These are phyloP conservation scores for Tolypocladium endophyticum DNA, from an alignment of 2,329 filamentous ascomycete genomes.

Conservation along the genomic window DNA sequence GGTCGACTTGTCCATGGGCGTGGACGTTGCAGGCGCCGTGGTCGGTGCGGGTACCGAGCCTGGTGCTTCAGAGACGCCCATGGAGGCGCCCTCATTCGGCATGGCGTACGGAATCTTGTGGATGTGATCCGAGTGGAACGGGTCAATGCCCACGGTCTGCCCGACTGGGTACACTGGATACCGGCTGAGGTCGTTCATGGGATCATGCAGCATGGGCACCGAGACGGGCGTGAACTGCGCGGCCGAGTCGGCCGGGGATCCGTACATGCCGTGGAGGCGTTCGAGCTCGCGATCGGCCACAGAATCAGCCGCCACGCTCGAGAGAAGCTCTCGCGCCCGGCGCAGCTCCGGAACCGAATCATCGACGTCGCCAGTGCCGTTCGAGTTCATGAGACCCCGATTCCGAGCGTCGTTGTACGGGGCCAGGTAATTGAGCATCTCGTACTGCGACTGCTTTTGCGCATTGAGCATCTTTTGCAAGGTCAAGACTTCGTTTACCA, in stretches of 20 bases:
- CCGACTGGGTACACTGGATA: slow-evolving; percentile 84
- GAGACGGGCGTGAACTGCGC: slow-evolving; percentile 27
- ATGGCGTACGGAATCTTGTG: slow-evolving; percentile 83
- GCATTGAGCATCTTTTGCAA: slow-evolving; percentile 50
- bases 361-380: slow-evolving; percentile 32
- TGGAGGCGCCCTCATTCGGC: slow-evolving; percentile 43
- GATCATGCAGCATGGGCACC: slow-evolving; percentile 40
- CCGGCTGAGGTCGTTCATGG: slow-evolving; percentile 42
- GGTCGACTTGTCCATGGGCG: slow-evolving; percentile 26
- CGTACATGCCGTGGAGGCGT: slow-evolving; percentile 42
- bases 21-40: slow-evolving; percentile 12
- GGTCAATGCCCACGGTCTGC: slow-evolving; percentile 83
- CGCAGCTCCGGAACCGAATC: slow-evolving; percentile 42
- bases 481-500: slow-evolving; percentile 50
- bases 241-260: slow-evolving; percentile 43
- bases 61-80: slow-evolving; percentile 27
- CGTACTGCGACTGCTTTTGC: slow-evolving; percentile 46
- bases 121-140: slow-evolving; percentile 88
- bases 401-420: slow-evolving; percentile 34
- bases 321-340: slow-evolving; percentile 45
- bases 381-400: slow-evolving; percentile 22
- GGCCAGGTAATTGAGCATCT: slow-evolving; percentile 46
- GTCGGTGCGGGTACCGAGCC: slow-evolving; percentile 6
- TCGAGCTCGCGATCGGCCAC: slow-evolving; percentile 45
- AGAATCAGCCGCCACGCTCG: slow-evolving; percentile 39